Conservation (phyloP, 345 rosid genomes). For the Kandelia obovata region DNA sequence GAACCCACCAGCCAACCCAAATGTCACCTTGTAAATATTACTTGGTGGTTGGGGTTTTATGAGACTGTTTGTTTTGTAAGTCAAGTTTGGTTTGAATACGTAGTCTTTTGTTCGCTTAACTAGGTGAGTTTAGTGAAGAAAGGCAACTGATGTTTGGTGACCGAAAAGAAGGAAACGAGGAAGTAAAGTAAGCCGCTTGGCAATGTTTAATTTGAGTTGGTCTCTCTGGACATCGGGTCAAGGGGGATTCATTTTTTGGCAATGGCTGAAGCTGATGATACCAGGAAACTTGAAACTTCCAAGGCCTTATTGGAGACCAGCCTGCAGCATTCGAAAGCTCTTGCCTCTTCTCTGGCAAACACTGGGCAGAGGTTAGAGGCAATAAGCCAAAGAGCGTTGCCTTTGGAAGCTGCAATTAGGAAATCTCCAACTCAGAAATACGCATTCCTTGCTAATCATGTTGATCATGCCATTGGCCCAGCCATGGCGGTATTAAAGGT, state of each 20-base stretch:
- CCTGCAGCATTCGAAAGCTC: constrained; percentile 55
- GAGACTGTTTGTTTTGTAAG: constrained; percentile 40
- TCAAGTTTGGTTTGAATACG: constrained; percentile 64
- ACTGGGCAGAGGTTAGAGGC: constrained; percentile 42
- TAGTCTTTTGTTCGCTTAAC: constrained; percentile 23
- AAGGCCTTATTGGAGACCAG: constrained; percentile 45
- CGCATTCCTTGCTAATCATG: constrained; percentile 39
- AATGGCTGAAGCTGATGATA: constrained; percentile 38
- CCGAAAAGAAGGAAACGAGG: constrained; percentile 3
- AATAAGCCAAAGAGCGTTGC: constrained; percentile 30
- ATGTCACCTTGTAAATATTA: no score
- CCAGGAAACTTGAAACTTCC: constrained; percentile 41
- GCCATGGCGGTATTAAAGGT: constrained; percentile 55
- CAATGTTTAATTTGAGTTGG: background rate
- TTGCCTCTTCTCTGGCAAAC: constrained; percentile 37
- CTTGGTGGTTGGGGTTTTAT: constrained; percentile 29
- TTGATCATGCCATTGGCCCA: constrained; percentile 51
- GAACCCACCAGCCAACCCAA: no score
- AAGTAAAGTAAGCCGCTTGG: background rate
- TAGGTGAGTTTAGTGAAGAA: constrained; percentile 46
- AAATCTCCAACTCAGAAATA: constrained; percentile 27
- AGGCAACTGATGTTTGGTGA: constrained; percentile 19
- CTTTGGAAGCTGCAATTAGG: constrained; percentile 42
- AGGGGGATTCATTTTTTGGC: background rate
- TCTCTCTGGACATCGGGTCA: background rate